phyloP scores from a whole-genome alignment of 176 grass and related monocot species.

The Luzula sylvatica region DNA sequence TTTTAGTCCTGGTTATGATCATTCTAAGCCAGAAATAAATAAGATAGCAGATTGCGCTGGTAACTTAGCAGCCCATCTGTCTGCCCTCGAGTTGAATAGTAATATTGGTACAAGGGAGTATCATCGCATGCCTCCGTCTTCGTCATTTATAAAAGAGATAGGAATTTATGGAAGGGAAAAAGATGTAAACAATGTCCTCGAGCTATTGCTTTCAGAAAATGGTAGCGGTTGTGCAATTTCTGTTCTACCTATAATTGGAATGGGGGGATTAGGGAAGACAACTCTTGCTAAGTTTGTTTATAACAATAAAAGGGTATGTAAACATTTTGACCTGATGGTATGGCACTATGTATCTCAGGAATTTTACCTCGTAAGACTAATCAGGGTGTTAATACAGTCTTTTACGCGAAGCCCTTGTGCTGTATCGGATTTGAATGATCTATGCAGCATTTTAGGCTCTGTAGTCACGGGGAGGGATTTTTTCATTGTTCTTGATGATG shows the following conservation, averaged over 20 bases:
- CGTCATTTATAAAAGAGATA: background rate
- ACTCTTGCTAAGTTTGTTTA: constrained; percentile 34
- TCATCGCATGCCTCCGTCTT: no score
- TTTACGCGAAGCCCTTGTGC: background rate
- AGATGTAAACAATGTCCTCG: constrained; percentile 9
- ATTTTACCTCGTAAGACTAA: constrained; percentile 25
- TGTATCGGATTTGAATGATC: constrained; percentile 1
- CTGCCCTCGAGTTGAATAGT: no score
- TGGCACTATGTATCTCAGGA: constrained; percentile 27
- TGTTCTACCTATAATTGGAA: constrained; percentile 25
- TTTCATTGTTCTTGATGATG: constrained; percentile 44
- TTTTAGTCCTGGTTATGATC: no score
- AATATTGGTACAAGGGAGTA: no score
- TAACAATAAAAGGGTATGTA: constrained; percentile 13
- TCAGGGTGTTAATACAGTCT: constrained; percentile 16
- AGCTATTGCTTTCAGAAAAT: background rate
- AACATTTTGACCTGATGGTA: constrained; percentile 5
- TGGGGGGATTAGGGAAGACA: constrained; percentile 38
- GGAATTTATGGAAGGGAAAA: background rate
- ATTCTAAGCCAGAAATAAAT: no score
- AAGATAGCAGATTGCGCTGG: no score
- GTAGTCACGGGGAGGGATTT: constrained; percentile 19
- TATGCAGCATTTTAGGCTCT: constrained; percentile 6
- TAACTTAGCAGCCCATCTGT: no score
- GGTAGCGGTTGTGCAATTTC: background rate